These are phyloP conservation scores for Dioscorea alata DNA, from an alignment of 106 monocot species.

Conservation along the genomic window DNA sequence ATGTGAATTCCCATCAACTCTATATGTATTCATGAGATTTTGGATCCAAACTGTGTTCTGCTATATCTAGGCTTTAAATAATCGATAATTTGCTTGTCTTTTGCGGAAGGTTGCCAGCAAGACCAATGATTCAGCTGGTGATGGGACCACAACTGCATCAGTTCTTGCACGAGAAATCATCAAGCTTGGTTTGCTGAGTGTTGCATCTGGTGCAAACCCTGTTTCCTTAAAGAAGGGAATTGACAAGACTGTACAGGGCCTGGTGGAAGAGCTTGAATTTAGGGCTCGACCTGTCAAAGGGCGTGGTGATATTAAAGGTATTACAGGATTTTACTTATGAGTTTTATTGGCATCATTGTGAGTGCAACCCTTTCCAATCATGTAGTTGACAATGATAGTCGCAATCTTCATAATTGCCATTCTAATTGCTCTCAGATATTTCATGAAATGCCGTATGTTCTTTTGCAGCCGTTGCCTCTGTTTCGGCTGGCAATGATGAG, in stretches of 20 bases:
- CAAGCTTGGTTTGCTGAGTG: constrained; percentile 59
- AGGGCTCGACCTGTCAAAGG: constrained; percentile 70
- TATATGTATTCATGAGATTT: no score
- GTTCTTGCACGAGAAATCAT: constrained; percentile 86
- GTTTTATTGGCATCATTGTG: no score
- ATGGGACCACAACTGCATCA: constrained; percentile 72
- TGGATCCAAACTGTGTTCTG: no score
- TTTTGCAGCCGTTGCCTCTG: constrained; percentile 43
- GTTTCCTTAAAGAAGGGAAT: constrained; percentile 76
- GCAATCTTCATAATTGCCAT: no score
- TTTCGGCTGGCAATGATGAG: constrained; percentile 70
- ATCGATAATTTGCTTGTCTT: neutral
- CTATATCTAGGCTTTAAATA: neutral
- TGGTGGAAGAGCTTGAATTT: constrained; percentile 64
- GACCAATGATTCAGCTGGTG: constrained; percentile 82
- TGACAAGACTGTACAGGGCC: constrained; percentile 59
- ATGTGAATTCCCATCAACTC: no score
- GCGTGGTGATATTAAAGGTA: constrained; percentile 72
- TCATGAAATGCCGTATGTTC: neutral
- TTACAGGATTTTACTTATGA: neutral
- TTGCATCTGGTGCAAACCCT: constrained; percentile 79
- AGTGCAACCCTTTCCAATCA: no score
- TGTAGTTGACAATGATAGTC: no score
- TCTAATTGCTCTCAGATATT: no score
- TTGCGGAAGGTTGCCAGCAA: constrained; percentile 10